Evolutionary conservation across 1,139 yeast genomes (phyloP).

Genomic region (Geotrichum citri-aurantii): DNA sequence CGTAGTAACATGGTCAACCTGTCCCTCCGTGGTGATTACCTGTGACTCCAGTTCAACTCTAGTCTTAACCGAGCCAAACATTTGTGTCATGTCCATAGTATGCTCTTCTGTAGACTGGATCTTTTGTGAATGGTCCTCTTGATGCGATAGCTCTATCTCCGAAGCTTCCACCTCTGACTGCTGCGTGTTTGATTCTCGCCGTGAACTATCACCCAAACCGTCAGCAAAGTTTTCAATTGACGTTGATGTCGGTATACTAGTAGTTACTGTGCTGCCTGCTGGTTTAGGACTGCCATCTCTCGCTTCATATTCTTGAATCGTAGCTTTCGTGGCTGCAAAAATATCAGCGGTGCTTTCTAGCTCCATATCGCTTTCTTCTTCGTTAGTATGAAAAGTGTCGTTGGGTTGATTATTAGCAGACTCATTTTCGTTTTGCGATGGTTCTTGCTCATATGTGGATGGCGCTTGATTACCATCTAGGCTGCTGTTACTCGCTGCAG

Average conservation of each 20-base stretch:
- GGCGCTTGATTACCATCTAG: background rate
- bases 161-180: slow-evolving; percentile 1
- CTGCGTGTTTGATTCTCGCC: slow-evolving; percentile 2
- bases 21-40: background rate
- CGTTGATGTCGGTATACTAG: background rate
- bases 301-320: slow-evolving; percentile 3
- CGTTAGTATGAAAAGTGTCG: background rate
- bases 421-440: background rate
- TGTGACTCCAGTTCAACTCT: slow-evolving; percentile 7
- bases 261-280: background rate
- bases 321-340: slow-evolving; percentile 18
- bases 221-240: slow-evolving; percentile 12
- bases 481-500: background rate
- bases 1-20: background rate
- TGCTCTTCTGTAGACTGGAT: slow-evolving; percentile 17
- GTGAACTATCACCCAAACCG: slow-evolving; percentile 5
- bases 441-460: background rate
- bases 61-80: slow-evolving; percentile 16
- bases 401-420: background rate
- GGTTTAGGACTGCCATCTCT: slow-evolving; percentile 3
- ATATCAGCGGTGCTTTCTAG: slow-evolving; percentile 20
- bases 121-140: slow-evolving; percentile 1
- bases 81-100: slow-evolving; percentile 24
- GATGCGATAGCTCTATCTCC: slow-evolving; percentile 1
- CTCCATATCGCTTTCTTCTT: slow-evolving; percentile 21